Base-by-base conservation (phyloP, 768 basidiomycete species). In the Agaricus blazei region DNA sequence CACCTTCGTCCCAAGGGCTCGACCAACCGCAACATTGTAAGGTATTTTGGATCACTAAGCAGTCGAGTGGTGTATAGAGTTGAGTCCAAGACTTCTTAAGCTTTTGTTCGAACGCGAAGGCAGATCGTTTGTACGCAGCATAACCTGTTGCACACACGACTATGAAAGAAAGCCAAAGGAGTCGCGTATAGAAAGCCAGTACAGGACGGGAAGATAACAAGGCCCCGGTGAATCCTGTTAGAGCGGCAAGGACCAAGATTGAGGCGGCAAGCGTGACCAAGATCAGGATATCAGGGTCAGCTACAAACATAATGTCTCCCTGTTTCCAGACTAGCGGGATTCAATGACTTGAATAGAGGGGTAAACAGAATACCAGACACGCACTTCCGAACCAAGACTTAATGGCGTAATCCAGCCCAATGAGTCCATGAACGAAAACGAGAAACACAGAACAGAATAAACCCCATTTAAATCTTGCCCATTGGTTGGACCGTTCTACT, bases 1-100 rank as follows among this genome's bases (percentile, higher is more conserved):
- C 74, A 3, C 81, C 82, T 49, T 81, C 81, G 66, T 89, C 85
- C 51, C 81, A 65, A 19, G 85, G 69, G 57, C 72, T 79, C 64
- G 78, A 82, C 70, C 77, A 88, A 0, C 86, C 87, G 64, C 87
- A 89, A 65, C 87, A 89, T 7, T 70, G 68, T 24, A 85, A 70
- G 11, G 81, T 70, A 60, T 85, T 78, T 60, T 90, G 88, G 34
- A 91, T 71, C 45, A 80, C 59, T 9, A 79, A 70, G 11, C 83
- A 75, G 14, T 79, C 83, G 3, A 70, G 60, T 23, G 78, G 72
- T 15, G 80, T 79, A 63, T 84, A 83, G 63, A 78, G 80, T 54
- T 80, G 74, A 58, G 79, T 83, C 88, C 88, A 90, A 11, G 82
- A 75, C 56, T 83, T 71, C 63, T 84, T 82, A 43, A 88, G 72